These are phyloP conservation scores for Pseudogymnoascus verrucosus DNA, from an alignment of 2,329 filamentous ascomycete genomes.

Conservation along the genomic window DNA sequence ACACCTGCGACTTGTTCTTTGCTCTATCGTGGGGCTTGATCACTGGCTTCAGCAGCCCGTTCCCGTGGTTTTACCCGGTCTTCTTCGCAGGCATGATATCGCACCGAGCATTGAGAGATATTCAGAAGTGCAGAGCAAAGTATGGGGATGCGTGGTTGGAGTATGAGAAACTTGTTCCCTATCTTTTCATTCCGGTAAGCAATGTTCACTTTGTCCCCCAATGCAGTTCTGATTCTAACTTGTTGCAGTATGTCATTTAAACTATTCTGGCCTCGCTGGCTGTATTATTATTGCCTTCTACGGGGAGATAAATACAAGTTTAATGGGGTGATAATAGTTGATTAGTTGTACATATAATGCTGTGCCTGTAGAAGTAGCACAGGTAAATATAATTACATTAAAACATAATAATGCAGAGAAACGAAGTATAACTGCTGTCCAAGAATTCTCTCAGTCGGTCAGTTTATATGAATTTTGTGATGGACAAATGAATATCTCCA, in stretches of 20 bases:
- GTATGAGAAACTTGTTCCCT: conserved; percentile 73
- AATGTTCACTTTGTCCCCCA: conserved; percentile 11
- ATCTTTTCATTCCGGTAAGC: conserved; percentile 69
- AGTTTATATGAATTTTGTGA: not conserved
- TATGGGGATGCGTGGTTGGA: conserved; percentile 77
- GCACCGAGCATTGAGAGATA: conserved; percentile 69
- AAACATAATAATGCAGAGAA: not conserved
- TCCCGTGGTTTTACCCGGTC: conserved; percentile 82
- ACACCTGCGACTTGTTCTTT: conserved; percentile 73
- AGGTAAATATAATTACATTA: not conserved
- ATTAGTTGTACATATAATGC: not conserved
- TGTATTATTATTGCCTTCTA: not conserved
- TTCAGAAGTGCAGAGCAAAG: conserved; percentile 65
- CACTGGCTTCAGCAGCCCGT: conserved; percentile 70
- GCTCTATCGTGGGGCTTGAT: conserved; percentile 72
- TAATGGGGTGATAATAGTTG: not conserved
- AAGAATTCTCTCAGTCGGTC: not conserved
- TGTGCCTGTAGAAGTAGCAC: not conserved
- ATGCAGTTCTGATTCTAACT: not conserved
- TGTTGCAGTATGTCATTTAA: conserved; percentile 12
- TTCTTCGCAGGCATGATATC: conserved; percentile 77
- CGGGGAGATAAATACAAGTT: not conserved
- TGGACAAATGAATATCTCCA: not conserved
- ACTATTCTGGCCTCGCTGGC: not conserved
- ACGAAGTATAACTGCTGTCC: not conserved